Base-by-base conservation (phyloP, 352 stramenopile species). In the Nothophytophthora sp. region DNA sequence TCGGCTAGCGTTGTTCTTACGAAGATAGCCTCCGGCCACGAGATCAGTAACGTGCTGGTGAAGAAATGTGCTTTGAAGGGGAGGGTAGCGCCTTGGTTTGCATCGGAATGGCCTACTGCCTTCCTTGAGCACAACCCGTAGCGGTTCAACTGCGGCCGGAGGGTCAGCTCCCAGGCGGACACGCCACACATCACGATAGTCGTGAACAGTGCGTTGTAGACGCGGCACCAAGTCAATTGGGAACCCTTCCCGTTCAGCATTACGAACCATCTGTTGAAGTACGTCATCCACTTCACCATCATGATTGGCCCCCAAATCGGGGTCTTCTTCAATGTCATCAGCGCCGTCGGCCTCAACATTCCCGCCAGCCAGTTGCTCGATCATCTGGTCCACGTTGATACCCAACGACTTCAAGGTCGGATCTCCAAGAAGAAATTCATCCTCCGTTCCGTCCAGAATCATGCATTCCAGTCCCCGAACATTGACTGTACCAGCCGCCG, bases 301-400 rank as follows among this genome's bases (percentile, higher is more conserved):
- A n/a, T 30, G 6, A 11, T 30, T 11, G 27, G 5, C 6, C 27
- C 6, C 27, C 27, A 30, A 6, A 6, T 30, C 27, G 6, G 27
- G 27, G 27, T 30, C 27, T 30, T 30, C 27, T 30, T 6, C 6
- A 11, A 30, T 30, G 27, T 30, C 27, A 11, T 30, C 27, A 11
- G 6, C 11, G 11, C 27, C 27, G 6, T 30, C 27, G 11, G 27
- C 6, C 6, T 30, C 27, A 11, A 11, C 11, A 11, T 11, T 30
- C 11, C 27, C 27, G 6, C 27, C 27, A 30, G 40, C 40, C 22
- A 48, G 29, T 27, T 48, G 40, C 27, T 32, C 25, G 10, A 48
- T 22, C 40, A 48, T 38, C 7, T 18, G n/a, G 3, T 48, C 40
- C 11, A 48, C 29, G 22, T 48, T 27, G 15, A 48, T 48, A 24